These are phyloP conservation scores for Metschnikowia sp. DNA, from an alignment of 805 yeast genomes.

Conservation along the genomic window DNA sequence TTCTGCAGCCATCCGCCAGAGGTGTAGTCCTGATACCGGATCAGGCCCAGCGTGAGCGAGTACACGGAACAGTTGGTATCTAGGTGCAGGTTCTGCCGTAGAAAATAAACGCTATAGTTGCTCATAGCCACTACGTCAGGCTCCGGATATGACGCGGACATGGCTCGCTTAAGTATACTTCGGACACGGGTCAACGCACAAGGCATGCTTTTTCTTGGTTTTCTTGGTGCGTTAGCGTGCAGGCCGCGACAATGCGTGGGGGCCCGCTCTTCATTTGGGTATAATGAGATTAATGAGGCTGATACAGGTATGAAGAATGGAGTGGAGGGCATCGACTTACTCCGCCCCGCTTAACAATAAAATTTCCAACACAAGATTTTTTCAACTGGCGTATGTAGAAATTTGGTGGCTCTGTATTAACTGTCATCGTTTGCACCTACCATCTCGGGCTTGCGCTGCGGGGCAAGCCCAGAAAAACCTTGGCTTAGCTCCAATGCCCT, in stretches of 20 bases:
- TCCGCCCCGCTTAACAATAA: too few species aligned
- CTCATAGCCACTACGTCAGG: constrained; percentile 11
- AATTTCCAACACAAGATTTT: too few species aligned
- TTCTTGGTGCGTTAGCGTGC: neutral
- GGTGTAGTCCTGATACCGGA: constrained; percentile 22
- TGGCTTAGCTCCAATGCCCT: too few species aligned
- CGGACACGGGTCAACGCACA: neutral
- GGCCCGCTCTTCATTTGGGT: too few species aligned
- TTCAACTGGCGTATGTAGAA: too few species aligned
- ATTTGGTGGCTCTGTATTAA: too few species aligned
- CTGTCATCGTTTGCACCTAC: too few species aligned
- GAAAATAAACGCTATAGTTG: constrained; percentile 18
- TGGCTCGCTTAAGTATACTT: neutral
- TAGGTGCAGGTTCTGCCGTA: constrained; percentile 28
- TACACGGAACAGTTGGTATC: constrained; percentile 37
- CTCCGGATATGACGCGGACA: neutral
- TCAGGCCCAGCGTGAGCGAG: constrained; percentile 31
- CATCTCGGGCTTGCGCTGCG: too few species aligned
- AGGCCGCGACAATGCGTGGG: constrained; percentile 1
- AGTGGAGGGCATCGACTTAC: too few species aligned
- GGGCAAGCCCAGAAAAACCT: too few species aligned
- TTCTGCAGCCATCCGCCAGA: constrained; percentile 15
- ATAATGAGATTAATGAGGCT: too few species aligned
- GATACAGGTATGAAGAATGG: too few species aligned
- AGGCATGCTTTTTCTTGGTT: constrained; percentile 7